These are phyloP conservation scores for Ceratocystis eucalypticola DNA, from an alignment of 2,329 filamentous ascomycete genomes.

Conservation along the genomic window DNA sequence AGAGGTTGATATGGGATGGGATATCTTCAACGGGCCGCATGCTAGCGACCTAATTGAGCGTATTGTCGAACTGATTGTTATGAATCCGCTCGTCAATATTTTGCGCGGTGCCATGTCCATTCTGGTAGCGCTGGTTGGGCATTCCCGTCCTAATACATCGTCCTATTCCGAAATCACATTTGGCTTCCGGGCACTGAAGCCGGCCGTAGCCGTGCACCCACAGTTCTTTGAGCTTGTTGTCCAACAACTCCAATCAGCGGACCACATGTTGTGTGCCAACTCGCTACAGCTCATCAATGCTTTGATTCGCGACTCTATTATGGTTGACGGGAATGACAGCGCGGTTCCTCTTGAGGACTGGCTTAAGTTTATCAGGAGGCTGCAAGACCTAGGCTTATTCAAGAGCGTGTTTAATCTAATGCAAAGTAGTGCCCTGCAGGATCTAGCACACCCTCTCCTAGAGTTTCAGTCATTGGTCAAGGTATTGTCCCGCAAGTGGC, in stretches of 20 bases:
- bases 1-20: slow-evolving; percentile 97
- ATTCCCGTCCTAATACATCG: slow-evolving; percentile 54
- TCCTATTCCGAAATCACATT: slow-evolving; percentile 39
- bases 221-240: slow-evolving; percentile 93
- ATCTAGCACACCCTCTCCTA: slow-evolving; percentile 74
- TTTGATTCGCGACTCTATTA: slow-evolving; percentile 80
- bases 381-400: slow-evolving; percentile 88
- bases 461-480: slow-evolving; percentile 93
- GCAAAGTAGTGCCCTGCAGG: slow-evolving; percentile 84
- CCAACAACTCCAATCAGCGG: slow-evolving; percentile 77
- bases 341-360: slow-evolving; percentile 53
- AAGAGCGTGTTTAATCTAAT: slow-evolving; percentile 84
- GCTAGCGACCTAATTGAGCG: slow-evolving; percentile 55
- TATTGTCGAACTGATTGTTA: slow-evolving; percentile 86
- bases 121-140: slow-evolving; percentile 79
- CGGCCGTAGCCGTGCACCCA: slow-evolving; percentile 78
- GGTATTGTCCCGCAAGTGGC: slow-evolving; percentile 75
- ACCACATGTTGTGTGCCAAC: slow-evolving; percentile 91
- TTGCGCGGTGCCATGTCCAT: slow-evolving; percentile 94
- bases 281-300: slow-evolving; percentile 91
- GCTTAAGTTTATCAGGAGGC: slow-evolving; percentile 84
- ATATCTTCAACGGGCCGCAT: slow-evolving; percentile 55
- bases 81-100: slow-evolving; percentile 92
- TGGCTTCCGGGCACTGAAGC: slow-evolving; percentile 84
- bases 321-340: slow-evolving; percentile 42